A percentile compares a stretch with the other conserved stretches of the same genome.
Evolutionary conservation across 805 yeast species (phyloP).

Genomic region (Pichia deserticola): DNA sequence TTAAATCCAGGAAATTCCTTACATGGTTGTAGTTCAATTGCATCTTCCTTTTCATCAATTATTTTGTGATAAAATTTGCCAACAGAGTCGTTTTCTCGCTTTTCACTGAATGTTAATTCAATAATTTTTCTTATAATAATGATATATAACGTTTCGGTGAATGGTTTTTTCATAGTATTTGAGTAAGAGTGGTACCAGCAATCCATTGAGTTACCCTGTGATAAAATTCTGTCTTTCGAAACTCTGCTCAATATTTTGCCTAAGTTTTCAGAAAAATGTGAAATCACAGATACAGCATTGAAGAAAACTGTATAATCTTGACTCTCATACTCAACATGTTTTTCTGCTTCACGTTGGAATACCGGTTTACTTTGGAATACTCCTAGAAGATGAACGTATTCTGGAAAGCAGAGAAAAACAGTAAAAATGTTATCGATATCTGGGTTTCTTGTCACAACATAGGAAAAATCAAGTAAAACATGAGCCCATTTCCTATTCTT

Average conservation of each 20-base stretch:
- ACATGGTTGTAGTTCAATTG: constrained; percentile 14
- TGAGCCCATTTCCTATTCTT: constrained; percentile 74
- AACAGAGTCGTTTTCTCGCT: constrained; percentile 4
- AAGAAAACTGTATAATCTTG: constrained; percentile 73
- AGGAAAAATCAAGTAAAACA: constrained; percentile 71
- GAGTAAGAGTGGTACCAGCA: constrained; percentile 14
- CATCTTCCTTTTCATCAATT: constrained; percentile 21
- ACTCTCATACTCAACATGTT: constrained; percentile 87
- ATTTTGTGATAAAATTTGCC: constrained; percentile 2
- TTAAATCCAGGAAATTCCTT: constrained; percentile 15
- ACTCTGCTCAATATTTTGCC: constrained; percentile 36
- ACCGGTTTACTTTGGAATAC: constrained; percentile 77
- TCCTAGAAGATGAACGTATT: constrained; percentile 53
- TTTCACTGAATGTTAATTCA: constrained; percentile 12
- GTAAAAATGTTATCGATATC: constrained; percentile 32
- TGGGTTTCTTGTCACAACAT: constrained; percentile 63
- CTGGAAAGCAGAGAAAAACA: constrained; percentile 31
- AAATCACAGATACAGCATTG: constrained; percentile 59
- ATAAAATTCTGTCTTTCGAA: constrained; percentile 7
- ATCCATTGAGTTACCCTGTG: constrained; percentile 13
- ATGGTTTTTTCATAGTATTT: constrained; percentile 12
- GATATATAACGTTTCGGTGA: constrained; percentile 13
- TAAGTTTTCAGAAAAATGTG: constrained; percentile 51
- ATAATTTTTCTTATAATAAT: constrained; percentile 12
- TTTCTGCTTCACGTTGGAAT: constrained; percentile 61